Evolutionary conservation across 2,329 filamentous ascomycete genomes (phyloP).

Genomic region (Aspergillus viridinutans): DNA sequence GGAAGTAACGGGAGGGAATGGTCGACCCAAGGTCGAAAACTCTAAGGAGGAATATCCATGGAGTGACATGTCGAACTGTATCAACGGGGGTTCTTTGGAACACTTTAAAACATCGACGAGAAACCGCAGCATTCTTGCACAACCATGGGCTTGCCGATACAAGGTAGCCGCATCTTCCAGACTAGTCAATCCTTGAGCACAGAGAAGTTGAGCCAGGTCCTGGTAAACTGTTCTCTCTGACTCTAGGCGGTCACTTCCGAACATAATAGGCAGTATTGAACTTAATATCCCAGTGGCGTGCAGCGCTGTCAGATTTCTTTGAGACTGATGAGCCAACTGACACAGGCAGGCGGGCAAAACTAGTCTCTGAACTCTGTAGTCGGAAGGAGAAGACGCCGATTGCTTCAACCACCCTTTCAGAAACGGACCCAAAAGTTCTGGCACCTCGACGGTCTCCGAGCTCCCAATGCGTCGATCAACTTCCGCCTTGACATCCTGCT

Average conservation of each 20-base stretch:
- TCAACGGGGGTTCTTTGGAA: conserved; percentile 74
- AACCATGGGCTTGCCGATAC: conserved; percentile 53
- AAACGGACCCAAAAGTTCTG: conserved; percentile 36
- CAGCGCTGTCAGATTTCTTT: conserved; percentile 66
- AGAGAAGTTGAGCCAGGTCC: conserved; percentile 62
- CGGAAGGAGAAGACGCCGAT: conserved; percentile 51
- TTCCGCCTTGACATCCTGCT: conserved; percentile 22
- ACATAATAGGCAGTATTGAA: conserved; percentile 60
- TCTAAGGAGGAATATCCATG: conserved; percentile 89
- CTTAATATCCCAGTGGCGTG: conserved; percentile 69
- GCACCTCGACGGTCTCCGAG: conserved; percentile 41
- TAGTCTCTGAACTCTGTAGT: conserved; percentile 39
- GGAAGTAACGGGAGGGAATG: conserved; percentile 77
- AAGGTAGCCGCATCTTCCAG: conserved; percentile 82
- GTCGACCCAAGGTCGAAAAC: conserved; percentile 74
- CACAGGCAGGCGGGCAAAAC: conserved; percentile 63
- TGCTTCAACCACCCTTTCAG: conserved; percentile 52
- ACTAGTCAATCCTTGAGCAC: conserved; percentile 71
- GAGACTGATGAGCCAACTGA: conserved; percentile 57
- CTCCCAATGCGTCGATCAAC: conserved; percentile 37
- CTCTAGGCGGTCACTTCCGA: conserved; percentile 52
- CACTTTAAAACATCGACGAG: conserved; percentile 67
- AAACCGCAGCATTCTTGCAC: conserved; percentile 60
- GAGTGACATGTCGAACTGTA: conserved; percentile 89
- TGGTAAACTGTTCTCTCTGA: conserved; percentile 59